phyloP scores from a whole-genome alignment of 176 grass and related monocot species.

The Thalia dealbata region DNA sequence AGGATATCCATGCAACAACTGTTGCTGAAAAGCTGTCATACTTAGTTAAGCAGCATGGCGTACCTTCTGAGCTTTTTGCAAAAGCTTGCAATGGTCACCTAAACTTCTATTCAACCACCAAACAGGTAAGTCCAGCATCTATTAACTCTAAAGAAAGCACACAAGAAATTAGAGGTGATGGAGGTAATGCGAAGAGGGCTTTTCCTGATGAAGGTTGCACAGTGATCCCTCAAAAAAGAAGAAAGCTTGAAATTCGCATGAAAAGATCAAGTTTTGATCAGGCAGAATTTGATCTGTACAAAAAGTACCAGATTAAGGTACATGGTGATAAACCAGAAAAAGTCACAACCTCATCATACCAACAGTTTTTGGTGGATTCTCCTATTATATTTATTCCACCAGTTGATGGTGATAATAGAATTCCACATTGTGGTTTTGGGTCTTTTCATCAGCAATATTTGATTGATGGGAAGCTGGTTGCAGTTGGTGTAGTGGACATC shows the following conservation, averaged over 20 bases:
- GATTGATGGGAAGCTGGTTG: slow-evolving; percentile 89
- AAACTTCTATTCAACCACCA: slow-evolving; percentile 62
- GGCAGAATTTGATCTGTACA: slow-evolving; percentile 73
- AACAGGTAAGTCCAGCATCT: slow-evolving; percentile 21
- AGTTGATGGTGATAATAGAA: slow-evolving; percentile 34
- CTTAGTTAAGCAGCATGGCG: slow-evolving; percentile 31
- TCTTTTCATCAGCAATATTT: slow-evolving; percentile 97
- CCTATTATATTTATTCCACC: slow-evolving; percentile 65
- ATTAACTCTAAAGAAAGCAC: slow-evolving; percentile 2
- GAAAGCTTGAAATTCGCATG: slow-evolving; percentile 63
- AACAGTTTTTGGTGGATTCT: slow-evolving; percentile 71
- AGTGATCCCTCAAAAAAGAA: slow-evolving; percentile 38
- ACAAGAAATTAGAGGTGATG: slow-evolving; percentile 29
- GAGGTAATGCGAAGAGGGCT: slow-evolving; percentile 38
- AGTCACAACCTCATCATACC: slow-evolving; percentile 69
- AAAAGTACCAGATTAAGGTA: slow-evolving; percentile 77
- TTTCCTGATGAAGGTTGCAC: slow-evolving; percentile 17
- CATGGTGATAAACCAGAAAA: slow-evolving; percentile 57
- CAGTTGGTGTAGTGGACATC: slow-evolving; percentile 94
- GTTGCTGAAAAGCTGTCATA: slow-evolving; percentile 60
- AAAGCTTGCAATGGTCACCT: slow-evolving; percentile 93
- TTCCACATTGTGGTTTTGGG: slow-evolving; percentile 71
- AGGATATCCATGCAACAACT: slow-evolving; percentile 56
- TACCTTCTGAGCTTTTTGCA: slow-evolving; percentile 40
- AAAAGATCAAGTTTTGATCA: slow-evolving; percentile 76